These are phyloP conservation scores for Phytophthora lateralis DNA, from an alignment of 352 stramenopile genomes.

Conservation along the genomic window DNA sequence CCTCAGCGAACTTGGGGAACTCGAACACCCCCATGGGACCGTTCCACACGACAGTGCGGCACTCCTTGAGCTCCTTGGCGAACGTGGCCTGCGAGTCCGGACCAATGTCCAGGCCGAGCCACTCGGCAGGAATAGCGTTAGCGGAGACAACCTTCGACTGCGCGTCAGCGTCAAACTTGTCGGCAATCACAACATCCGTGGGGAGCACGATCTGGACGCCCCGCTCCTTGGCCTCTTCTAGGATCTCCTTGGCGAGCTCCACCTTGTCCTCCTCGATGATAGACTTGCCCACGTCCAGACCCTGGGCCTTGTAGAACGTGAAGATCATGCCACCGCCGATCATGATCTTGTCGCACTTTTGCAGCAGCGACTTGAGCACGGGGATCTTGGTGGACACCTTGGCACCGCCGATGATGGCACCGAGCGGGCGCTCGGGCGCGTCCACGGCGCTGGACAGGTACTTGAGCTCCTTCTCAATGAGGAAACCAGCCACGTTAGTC, in stretches of 20 bases:
- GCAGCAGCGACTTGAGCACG: slow-evolving; percentile 95
- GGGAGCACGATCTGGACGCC: slow-evolving; percentile 91
- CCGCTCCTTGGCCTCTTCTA: slow-evolving; percentile 88
- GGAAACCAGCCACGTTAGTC: slow-evolving; percentile 93
- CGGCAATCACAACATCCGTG: slow-evolving; percentile 95
- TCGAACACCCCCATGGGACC: slow-evolving; percentile 99
- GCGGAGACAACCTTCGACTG: slow-evolving; percentile 57
- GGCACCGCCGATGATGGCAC: slow-evolving; percentile 95
- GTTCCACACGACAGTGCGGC: slow-evolving; percentile 93
- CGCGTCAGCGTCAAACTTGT: slow-evolving; percentile 81
- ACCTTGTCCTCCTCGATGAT: slow-evolving; percentile 96
- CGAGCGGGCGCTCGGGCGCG: slow-evolving; percentile 91
- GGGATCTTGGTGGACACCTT: slow-evolving; percentile 97
- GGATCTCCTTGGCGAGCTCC: slow-evolving; percentile 92
- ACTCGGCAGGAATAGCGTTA: slow-evolving; percentile 94
- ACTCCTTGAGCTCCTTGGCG: slow-evolving; percentile 88
- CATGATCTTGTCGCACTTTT: slow-evolving; percentile 97
- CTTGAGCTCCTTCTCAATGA: slow-evolving; percentile 98
- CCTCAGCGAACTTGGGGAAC: slow-evolving; percentile 95
- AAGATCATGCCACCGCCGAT: slow-evolving; percentile 98
- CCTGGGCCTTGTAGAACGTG: slow-evolving; percentile 97
- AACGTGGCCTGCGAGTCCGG: slow-evolving; percentile 63
- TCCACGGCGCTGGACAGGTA: slow-evolving; percentile 93
- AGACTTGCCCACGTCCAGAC: slow-evolving; percentile 93
- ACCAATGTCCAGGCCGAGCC: slow-evolving; percentile 94